A percentile compares a stretch with the other conserved stretches of the same genome.
Conservation (phyloP, 345 rosid genomes). For the thale cress (Arabidopsis thaliana) region DNA sequence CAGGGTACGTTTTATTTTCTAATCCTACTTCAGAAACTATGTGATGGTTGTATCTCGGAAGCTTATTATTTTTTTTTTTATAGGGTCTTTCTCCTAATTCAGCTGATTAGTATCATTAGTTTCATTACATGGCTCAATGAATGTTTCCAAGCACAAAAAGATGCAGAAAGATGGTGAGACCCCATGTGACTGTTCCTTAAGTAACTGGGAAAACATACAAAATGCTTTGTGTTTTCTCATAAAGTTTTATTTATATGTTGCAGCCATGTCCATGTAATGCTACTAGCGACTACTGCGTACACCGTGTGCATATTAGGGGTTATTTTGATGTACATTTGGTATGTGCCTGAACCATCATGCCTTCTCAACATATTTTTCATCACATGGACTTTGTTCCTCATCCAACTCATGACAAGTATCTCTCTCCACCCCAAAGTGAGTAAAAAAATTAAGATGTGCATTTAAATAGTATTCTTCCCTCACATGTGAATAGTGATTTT, state of each 20-base stretch:
- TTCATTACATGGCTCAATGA: slow-evolving; percentile 87
- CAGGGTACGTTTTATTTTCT: slow-evolving; percentile 61
- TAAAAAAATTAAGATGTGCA: background rate
- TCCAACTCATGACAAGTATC: slow-evolving; percentile 90
- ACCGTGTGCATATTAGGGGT: slow-evolving; percentile 78
- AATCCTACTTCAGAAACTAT: slow-evolving; percentile 22
- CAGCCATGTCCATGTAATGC: slow-evolving; percentile 82
- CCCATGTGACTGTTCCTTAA: background rate
- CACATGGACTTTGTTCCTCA: slow-evolving; percentile 89
- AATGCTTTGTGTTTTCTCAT: background rate
- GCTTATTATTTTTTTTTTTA: slow-evolving; percentile 39
- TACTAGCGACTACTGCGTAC: slow-evolving; percentile 69
- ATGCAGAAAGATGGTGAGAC: slow-evolving; percentile 78
- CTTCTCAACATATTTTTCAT: slow-evolving; percentile 90
- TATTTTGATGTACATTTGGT: slow-evolving; percentile 94
- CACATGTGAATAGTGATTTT: background rate
- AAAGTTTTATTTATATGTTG: slow-evolving; percentile 32
- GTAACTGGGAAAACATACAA: background rate
- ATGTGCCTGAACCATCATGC: slow-evolving; percentile 88
- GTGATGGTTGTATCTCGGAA: slow-evolving; percentile 33
- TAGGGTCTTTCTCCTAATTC: slow-evolving; percentile 96
- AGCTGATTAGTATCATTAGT: slow-evolving; percentile 84
- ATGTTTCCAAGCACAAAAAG: slow-evolving; percentile 65
- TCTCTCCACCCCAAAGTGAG: slow-evolving; percentile 85
- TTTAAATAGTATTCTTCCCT: background rate